Conservation (phyloP, 805 yeast species). For the Saccharomyces jurei region DNA sequence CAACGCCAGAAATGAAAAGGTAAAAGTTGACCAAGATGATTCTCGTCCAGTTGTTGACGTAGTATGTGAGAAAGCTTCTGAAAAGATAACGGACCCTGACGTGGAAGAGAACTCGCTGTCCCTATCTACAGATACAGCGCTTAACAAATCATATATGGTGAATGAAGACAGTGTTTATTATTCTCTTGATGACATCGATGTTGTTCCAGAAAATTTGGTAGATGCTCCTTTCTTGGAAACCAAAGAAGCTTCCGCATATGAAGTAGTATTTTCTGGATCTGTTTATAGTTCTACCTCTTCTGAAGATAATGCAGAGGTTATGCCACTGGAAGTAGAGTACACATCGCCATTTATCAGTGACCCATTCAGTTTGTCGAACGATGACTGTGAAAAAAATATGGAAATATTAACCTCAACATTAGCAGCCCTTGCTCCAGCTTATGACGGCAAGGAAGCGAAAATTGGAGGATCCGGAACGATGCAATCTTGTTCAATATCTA, state of each 20-base stretch:
- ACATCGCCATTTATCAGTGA: slow-evolving; percentile 17
- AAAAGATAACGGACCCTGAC: not conserved
- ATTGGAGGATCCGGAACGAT: slow-evolving; percentile 1
- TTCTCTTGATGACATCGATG: slow-evolving; percentile 10
- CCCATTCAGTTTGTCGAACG: slow-evolving; percentile 9
- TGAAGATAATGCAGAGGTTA: slow-evolving; percentile 11
- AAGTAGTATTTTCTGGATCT: slow-evolving; percentile 17
- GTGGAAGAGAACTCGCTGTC: not conserved
- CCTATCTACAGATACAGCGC: not conserved
- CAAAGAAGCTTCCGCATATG: slow-evolving; percentile 4
- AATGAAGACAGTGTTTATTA: slow-evolving; percentile 11
- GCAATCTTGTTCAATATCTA: not conserved
- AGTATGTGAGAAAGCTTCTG: not conserved
- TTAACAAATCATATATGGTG: not conserved
- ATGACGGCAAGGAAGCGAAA: not conserved
- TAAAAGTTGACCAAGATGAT: not conserved
- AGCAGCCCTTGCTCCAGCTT: not conserved
- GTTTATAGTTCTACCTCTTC: slow-evolving; percentile 18
- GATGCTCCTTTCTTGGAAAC: not conserved
- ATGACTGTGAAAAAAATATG: not conserved
- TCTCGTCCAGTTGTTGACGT: not conserved
- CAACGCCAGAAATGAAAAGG: not conserved
- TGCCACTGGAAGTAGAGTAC: slow-evolving; percentile 8
- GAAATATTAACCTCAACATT: slow-evolving; percentile 8
- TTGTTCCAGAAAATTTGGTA: not conserved